These are phyloP conservation scores for Serendipita sp. DNA, from an alignment of 768 basidiomycete species.

Conservation along the genomic window DNA sequence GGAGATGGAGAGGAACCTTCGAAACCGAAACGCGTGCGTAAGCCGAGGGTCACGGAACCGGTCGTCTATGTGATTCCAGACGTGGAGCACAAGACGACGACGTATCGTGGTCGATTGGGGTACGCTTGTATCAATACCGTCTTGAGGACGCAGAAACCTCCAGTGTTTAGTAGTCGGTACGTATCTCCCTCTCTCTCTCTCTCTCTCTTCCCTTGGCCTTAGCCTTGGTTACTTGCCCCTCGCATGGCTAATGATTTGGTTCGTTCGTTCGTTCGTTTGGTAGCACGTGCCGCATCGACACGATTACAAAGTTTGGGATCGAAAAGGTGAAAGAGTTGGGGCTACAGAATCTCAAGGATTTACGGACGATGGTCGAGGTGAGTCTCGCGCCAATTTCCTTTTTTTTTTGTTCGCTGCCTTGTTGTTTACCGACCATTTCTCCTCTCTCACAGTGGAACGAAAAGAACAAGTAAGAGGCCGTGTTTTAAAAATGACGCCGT, in stretches of 20 bases:
- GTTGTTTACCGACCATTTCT: neutral
- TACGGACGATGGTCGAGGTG: conserved; percentile 50
- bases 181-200: conserved; percentile 24
- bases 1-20: neutral
- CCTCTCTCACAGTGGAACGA: conserved; percentile 55
- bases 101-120: conserved; percentile 31
- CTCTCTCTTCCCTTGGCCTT: neutral
- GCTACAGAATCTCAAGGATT: conserved; percentile 54
- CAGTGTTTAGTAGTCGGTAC: conserved; percentile 57
- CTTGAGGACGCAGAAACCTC: conserved; percentile 52
- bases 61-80: conserved; percentile 50
- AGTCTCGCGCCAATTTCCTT: neutral
- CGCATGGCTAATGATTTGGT: conserved; percentile 14
- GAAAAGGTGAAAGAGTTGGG: conserved; percentile 75
- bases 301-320: conserved; percentile 63
- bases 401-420: neutral
- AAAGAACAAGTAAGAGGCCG: conserved; percentile 38
- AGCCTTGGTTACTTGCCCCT: too few species aligned
- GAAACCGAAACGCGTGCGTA: conserved; percentile 20
- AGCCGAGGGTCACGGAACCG: conserved; percentile 18
- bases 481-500: neutral
- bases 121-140: conserved; percentile 72
- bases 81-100: conserved; percentile 47
- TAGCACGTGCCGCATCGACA: conserved; percentile 43
- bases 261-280: conserved; percentile 1